Conservation (phyloP, 352 stramenopile species). For the Globisporangium recalcitrans region DNA sequence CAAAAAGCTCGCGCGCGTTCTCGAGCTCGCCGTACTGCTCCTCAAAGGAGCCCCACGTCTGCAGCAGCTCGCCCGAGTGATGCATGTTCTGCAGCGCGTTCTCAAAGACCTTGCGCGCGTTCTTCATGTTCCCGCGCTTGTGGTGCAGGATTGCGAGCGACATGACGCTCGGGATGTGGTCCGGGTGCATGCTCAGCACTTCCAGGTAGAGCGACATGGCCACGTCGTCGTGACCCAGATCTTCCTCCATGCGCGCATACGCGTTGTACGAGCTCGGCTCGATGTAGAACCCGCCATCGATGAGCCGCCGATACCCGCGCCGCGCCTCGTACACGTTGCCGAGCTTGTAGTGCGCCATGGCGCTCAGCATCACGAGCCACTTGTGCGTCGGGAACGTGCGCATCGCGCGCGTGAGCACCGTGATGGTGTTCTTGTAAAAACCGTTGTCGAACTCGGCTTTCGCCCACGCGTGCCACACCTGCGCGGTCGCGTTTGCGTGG, state of each 20-base stretch:
- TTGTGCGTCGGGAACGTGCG: constrained; percentile 72
- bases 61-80: constrained; percentile 49
- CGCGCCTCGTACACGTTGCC: constrained; percentile 72
- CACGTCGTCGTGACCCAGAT: constrained; percentile 64
- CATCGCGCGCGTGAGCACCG: constrained; percentile 59
- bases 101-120: constrained; percentile 63
- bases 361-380: constrained; percentile 72
- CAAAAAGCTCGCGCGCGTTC: constrained; percentile 68
- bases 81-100: constrained; percentile 50
- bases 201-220: constrained; percentile 61
- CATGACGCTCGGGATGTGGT: constrained; percentile 78
- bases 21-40: constrained; percentile 62
- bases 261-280: constrained; percentile 77
- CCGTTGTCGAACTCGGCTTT: constrained; percentile 79
- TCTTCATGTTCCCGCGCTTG: constrained; percentile 36
- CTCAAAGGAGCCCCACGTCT: constrained; percentile 74
- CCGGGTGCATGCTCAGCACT: constrained; percentile 49
- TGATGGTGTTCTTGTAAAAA: constrained; percentile 69
- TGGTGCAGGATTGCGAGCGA: constrained; percentile 63
- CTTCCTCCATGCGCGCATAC: constrained; percentile 81
- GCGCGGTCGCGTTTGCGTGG: constrained; percentile 49
- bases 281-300: constrained; percentile 65
- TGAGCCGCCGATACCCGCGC: constrained; percentile 61
- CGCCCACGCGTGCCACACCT: constrained; percentile 85
- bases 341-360: constrained; percentile 76